Conservation (phyloP, 2,329 filamentous ascomycete genomes). For the Claviceps sp. region DNA sequence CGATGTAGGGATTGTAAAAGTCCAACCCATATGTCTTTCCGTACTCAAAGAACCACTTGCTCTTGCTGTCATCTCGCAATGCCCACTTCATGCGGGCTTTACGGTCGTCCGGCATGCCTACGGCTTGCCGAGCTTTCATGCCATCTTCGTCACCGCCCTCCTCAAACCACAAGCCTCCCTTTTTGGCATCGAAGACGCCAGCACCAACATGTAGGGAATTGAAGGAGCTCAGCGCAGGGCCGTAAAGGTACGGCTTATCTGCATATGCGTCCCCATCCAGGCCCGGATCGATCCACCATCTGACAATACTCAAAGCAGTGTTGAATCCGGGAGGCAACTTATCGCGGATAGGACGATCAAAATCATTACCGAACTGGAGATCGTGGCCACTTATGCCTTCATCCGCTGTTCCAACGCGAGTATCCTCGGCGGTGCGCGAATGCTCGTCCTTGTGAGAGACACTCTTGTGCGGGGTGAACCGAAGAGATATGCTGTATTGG, state of each 20-base stretch:
- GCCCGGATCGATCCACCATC: slow-evolving; percentile 83
- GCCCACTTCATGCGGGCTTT: slow-evolving; percentile 48
- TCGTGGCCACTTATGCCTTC: slow-evolving; percentile 52
- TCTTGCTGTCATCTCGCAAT: slow-evolving; percentile 33
- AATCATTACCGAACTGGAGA: slow-evolving; percentile 89
- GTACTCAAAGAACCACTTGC: slow-evolving; percentile 41
- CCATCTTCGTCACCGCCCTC: slow-evolving; percentile 53
- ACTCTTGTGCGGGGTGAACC: slow-evolving; percentile 55
- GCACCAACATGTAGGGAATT: slow-evolving; percentile 60
- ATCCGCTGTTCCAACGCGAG: slow-evolving; percentile 4
- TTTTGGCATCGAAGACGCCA: slow-evolving; percentile 30
- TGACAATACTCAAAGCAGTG: slow-evolving; percentile 72
- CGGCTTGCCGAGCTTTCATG: slow-evolving; percentile 26
- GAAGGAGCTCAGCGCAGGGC: slow-evolving; percentile 66
- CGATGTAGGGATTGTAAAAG: slow-evolving; percentile 87
- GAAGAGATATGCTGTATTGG: slow-evolving; percentile 74
- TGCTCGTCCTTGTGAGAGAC: slow-evolving; percentile 1
- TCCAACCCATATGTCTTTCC: slow-evolving; percentile 39
- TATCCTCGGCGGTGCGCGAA: neutral
- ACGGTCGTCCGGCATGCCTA: slow-evolving; percentile 37
- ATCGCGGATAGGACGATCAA: slow-evolving; percentile 80
- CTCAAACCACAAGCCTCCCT: slow-evolving; percentile 43
- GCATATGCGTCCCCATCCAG: slow-evolving; percentile 83
- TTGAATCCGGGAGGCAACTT: slow-evolving; percentile 75
- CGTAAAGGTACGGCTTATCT: slow-evolving; percentile 76